Percentiles rank a stretch among this genome's conserved stretches.
Conservation (phyloP, 2,329 filamentous ascomycete species). For the Dryadomyces quercus-mongolicae region DNA sequence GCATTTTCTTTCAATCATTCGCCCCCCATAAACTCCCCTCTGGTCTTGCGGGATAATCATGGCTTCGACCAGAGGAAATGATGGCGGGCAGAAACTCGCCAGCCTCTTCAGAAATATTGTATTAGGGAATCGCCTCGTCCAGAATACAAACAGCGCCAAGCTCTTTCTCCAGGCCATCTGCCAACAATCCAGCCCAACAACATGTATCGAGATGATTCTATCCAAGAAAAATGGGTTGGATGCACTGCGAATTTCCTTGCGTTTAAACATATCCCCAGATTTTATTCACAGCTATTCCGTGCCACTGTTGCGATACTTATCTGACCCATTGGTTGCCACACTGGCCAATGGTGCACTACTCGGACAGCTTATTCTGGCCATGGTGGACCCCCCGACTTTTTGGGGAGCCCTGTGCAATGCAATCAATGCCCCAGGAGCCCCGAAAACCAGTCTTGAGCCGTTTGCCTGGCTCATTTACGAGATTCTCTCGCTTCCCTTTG, state of each 20-base stretch:
- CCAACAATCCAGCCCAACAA: constrained; percentile 10
- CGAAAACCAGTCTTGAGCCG: background rate
- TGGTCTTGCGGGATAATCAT: no score
- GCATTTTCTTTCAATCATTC: no score
- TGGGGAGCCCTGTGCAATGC: background rate
- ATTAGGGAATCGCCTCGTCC: constrained; percentile 14
- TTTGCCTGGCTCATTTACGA: background rate
- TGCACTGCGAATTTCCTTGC: constrained; percentile 15
- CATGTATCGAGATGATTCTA: constrained; percentile 17
- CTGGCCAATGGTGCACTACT: background rate
- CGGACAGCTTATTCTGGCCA: background rate
- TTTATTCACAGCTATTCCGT: constrained; percentile 18
- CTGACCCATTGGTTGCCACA: background rate
- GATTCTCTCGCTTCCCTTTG: background rate
- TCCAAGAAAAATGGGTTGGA: constrained; percentile 15
- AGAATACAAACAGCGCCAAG: constrained; percentile 13
- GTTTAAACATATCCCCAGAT: constrained; percentile 13
- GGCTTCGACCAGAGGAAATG: background rate
- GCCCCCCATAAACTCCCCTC: no score
- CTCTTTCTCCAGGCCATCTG: constrained; percentile 19
- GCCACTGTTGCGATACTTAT: background rate
- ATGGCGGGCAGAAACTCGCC: background rate
- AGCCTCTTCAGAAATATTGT: constrained; percentile 5
- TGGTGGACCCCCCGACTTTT: background rate
- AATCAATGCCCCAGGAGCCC: background rate